Percentiles rank a stretch among this genome's conserved stretches.
Evolutionary conservation across 495 filamentous ascomycete species (phyloP).

Genomic region (Tricharina praecox): DNA sequence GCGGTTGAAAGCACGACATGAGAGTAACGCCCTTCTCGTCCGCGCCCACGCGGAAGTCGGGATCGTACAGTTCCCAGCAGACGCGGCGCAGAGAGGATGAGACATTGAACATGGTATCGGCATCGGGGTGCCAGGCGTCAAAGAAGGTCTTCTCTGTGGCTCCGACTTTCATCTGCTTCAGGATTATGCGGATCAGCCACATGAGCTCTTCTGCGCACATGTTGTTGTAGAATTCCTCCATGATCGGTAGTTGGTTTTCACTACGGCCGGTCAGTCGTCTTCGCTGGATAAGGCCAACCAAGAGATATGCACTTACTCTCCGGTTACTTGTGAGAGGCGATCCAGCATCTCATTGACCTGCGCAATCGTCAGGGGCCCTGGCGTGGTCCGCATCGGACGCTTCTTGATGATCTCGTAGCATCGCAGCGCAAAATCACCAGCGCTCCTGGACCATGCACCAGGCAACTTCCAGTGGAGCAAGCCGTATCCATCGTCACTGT

Average conservation of each 20-base stretch:
- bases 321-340: constrained; percentile 46
- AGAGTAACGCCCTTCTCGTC: constrained; percentile 41
- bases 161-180: constrained; percentile 96
- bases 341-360: constrained; percentile 84
- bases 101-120: constrained; percentile 74
- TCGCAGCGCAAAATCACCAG: constrained; percentile 80
- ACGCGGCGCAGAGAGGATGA: constrained; percentile 79
- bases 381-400: constrained; percentile 53
- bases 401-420: constrained; percentile 79
- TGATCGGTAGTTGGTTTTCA: constrained; percentile 38
- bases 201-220: constrained; percentile 90
- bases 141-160: constrained; percentile 88
- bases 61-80: constrained; percentile 86
- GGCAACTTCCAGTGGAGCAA: constrained; percentile 91
- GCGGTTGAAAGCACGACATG: constrained; percentile 96
- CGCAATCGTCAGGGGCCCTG: constrained; percentile 63
- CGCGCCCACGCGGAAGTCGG: constrained; percentile 51
- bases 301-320: constrained; percentile 46
- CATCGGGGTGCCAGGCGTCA: constrained; percentile 78
- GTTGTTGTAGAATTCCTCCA: constrained; percentile 63
- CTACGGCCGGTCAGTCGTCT: not conserved
- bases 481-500: constrained; percentile 70
- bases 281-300: too few species aligned
- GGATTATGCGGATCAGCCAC: constrained; percentile 88
- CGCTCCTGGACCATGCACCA: constrained; percentile 41